Evolutionary conservation across 2,329 filamentous ascomycete genomes (phyloP).

Genomic region (Amesomyces nigricolor): DNA sequence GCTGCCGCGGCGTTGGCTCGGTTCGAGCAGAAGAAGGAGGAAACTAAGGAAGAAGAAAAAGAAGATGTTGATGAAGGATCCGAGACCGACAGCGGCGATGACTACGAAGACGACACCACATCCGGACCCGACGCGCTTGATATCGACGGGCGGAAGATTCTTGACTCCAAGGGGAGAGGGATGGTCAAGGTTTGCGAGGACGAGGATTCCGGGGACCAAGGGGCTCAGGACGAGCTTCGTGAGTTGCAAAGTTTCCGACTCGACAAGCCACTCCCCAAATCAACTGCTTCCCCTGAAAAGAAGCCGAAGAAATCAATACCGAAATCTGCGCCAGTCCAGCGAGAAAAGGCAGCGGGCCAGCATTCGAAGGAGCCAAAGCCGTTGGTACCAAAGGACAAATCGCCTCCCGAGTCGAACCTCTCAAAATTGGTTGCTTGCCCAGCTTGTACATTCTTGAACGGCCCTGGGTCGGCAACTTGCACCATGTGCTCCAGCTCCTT

Average conservation of each 20-base stretch:
- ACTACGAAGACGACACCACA: slow-evolving; percentile 44
- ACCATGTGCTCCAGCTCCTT: slow-evolving; percentile 66
- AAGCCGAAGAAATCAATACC: not conserved
- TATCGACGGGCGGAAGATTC: slow-evolving; percentile 56
- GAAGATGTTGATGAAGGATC: slow-evolving; percentile 31
- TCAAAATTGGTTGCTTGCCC: slow-evolving; percentile 43
- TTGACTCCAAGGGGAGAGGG: slow-evolving; percentile 60
- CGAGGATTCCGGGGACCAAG: slow-evolving; percentile 52
- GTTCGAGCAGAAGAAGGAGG: slow-evolving; percentile 57
- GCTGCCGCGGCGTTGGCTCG: slow-evolving; percentile 72
- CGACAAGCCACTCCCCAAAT: slow-evolving; percentile 15
- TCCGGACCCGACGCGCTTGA: slow-evolving; percentile 52
- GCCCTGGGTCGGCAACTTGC: slow-evolving; percentile 52
- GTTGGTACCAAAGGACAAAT: not conserved
- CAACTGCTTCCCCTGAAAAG: not conserved
- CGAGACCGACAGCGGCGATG: slow-evolving; percentile 45
- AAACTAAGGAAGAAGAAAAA: slow-evolving; percentile 34
- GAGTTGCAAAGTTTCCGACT: slow-evolving; percentile 52
- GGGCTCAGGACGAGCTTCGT: slow-evolving; percentile 57
- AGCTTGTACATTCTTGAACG: slow-evolving; percentile 65
- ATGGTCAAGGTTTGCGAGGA: slow-evolving; percentile 73
- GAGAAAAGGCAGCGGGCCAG: not conserved
- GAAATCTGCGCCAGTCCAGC: not conserved
- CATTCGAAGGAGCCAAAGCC: not conserved
- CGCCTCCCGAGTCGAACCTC: not conserved